Base-by-base conservation (phyloP, 208 protist species). In the Porcisia hertigi region DNA sequence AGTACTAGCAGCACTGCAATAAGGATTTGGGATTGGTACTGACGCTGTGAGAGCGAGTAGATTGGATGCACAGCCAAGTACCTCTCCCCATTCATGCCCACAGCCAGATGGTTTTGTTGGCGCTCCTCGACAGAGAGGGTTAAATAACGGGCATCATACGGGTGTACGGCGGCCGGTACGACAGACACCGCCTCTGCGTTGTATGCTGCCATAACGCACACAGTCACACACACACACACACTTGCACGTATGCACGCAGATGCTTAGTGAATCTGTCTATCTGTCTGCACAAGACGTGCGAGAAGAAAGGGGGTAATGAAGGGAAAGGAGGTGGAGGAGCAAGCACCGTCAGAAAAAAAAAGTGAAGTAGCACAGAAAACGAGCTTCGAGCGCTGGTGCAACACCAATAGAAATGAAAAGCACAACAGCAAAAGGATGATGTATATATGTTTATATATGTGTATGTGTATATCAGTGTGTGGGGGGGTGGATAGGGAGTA, bases 11-110 rank as follows among this genome's bases (percentile, higher is more conserved):
- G 6, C 30, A 59, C 18, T 5, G 49, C 53, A 14, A 1, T 16
- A 60, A 43, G 20, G 52, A 72, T 16, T 20, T 18, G 53, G 18
- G 7, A 20, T 7, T 6, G 20, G 36, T 60, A 72, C 34, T 16
- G 3, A 25, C 20, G 30, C 14, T 18, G 69, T 14, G 69, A 25
- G 14, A 72, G 69, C 2, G 69, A 72, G 69, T 72, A 72, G 0
- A 9, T 60, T 1, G 69, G 69, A 25, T 72, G 69, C 30, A 72
- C 69, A 9, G 43, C 69, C 18, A 72, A 58, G 53, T 72, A 72
- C 20, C 7, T 20, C 30, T 72, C 34, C 3, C 36, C 49, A 8
- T 47, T 20, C 34, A 47, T 34, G 53, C 69, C 53, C 1, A 72
- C 23, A 47, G 69, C 49, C 49, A 72, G 4, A 49, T 72, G 69